Conservation (phyloP, 148 eudicot genomes). For the Euryodendron excelsum region DNA sequence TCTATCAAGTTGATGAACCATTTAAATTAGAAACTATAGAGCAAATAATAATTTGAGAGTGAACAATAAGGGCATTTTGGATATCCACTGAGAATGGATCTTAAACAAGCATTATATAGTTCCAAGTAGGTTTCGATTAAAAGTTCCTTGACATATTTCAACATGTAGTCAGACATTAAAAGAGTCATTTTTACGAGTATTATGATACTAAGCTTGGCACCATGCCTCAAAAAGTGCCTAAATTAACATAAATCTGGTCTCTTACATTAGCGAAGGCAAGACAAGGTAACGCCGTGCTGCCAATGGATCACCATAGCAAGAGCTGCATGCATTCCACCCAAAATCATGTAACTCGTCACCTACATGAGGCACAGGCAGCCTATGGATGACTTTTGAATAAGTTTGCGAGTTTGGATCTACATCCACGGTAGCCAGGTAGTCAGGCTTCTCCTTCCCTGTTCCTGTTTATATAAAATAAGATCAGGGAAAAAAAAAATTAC, state of each 20-base stretch:
- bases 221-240: background rate
- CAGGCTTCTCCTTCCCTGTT: conserved; percentile 87
- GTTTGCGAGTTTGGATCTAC: conserved; percentile 80
- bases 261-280: conserved; percentile 84
- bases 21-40: background rate
- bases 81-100: background rate
- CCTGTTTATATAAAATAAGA: conserved; percentile 41
- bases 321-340: conserved; percentile 99
- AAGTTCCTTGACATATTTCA: too few relatives aligned
- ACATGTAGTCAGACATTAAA: too few relatives aligned
- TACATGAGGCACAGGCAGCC: conserved; percentile 70
- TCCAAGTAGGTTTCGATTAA: background rate
- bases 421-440: conserved; percentile 85
- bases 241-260: conserved; percentile 12
- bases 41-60: background rate
- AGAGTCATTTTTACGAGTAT: too few relatives aligned
- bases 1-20: background rate
- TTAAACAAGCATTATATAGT: background rate
- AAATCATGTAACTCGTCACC: conserved; percentile 95
- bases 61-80: background rate
- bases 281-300: conserved; percentile 80
- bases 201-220: too few relatives aligned
- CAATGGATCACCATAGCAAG: conserved; percentile 83
- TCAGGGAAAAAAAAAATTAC: background rate
- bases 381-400: conserved; percentile 79